Conservation (phyloP, 768 basidiomycete species). For the Cyathus striatus region DNA sequence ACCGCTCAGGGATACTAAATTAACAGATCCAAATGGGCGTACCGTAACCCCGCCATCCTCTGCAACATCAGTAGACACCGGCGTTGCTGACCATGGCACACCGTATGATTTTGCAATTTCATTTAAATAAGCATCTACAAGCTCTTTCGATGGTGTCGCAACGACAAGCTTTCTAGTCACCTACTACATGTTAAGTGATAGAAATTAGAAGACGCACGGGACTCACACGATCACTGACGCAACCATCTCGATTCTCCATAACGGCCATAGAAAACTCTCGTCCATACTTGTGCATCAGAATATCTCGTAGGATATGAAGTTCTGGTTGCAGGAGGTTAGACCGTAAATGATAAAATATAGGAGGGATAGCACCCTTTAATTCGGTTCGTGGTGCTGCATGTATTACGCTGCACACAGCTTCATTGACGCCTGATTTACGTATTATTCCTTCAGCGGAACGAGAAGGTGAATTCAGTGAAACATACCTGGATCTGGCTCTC, state of each 20-base stretch:
- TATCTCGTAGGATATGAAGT: slow-evolving; percentile 84
- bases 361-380: slow-evolving; percentile 58
- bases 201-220: background rate
- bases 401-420: slow-evolving; percentile 86
- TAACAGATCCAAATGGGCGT: slow-evolving; percentile 7
- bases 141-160: slow-evolving; percentile 61
- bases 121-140: slow-evolving; percentile 83
- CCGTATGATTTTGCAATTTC: slow-evolving; percentile 91
- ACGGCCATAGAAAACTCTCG: slow-evolving; percentile 83
- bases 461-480: too few species aligned
- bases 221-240: slow-evolving; percentile 81
- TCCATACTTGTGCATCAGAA: slow-evolving; percentile 95
- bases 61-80: slow-evolving; percentile 14
- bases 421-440: slow-evolving; percentile 42
- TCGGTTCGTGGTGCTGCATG: slow-evolving; percentile 91
- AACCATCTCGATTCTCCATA: slow-evolving; percentile 77
- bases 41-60: slow-evolving; percentile 34
- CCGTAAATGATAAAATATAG: background rate
- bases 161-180: slow-evolving; percentile 70
- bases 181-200: slow-evolving; percentile 28
- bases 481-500: slow-evolving; percentile 81
- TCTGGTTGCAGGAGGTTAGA: slow-evolving; percentile 42
- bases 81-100: slow-evolving; percentile 56
- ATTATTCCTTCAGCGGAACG: background rate
- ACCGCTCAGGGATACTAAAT: background rate